Evolutionary conservation across 2,329 filamentous ascomycete species (phyloP), one percentile per base, ranked within the genome.

Genomic region (Pseudogymnoascus destructans): DNA sequence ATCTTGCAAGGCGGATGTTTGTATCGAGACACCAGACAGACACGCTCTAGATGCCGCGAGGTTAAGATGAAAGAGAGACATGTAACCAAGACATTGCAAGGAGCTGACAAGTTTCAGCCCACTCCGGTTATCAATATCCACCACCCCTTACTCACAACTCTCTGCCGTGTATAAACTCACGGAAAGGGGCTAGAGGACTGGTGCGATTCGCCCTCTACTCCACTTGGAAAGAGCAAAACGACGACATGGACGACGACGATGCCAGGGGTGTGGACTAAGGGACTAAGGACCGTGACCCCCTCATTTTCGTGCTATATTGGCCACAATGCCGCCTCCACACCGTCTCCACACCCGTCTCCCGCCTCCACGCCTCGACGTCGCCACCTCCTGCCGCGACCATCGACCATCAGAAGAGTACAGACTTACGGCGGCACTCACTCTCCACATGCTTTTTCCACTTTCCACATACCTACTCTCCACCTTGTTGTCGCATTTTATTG

Each of bases 211-310:
- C 4, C 3, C 33, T 38, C 15, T 38, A 17, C 15, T 38, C 35
- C 35, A 38, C 35, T 38, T 15, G 35, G 15, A 52, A 46, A 10
- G 10, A 19, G 36, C 3, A 19, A 11, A 40, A n/a, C 10, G 38
- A 23, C 33, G 15, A 38, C 9, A 38, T 8, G 38, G 38, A 21
- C 5, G 19, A 13, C 1, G 19, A n/a, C 21, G 13, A 25, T 8
- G 46, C 46, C 30, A 30, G 23, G 23, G 46, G 25, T 19, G 25
- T 19, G 46, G n/a, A 30, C 5, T 30, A n/a, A 30, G 13, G 46
- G 46, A 30, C 46, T 25, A 30, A 19, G 46, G 46, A 30, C 46
- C 46, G 46, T 52, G 46, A 52, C 46, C 46, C 46, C 46, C 46
- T 52, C 46, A 30, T 30, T 52, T 23, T 3, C 7, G 25, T 52